Base-by-base conservation (phyloP, 345 rosid species). In the Capsella bursapastoris region DNA sequence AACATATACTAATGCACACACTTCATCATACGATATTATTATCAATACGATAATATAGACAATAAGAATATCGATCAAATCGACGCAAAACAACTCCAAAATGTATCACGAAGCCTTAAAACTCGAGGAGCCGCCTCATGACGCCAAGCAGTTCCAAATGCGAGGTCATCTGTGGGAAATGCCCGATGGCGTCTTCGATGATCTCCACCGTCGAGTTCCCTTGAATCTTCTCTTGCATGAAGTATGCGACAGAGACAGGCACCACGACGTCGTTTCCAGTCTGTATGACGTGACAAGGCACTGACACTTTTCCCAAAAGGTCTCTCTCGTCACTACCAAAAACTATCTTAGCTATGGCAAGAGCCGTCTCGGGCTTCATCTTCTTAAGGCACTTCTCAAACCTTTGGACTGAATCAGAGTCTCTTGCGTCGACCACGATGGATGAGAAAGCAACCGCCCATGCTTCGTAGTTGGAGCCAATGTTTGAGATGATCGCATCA, bases 151-250 rank as follows among this genome's bases (percentile, higher is more conserved):
- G 79, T 56, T 84, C 81, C 6, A 65, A 31, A 66, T 77, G 91
- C 9, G 89, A 89, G 4, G 95, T 91, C 52, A 89, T 71, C n/a
- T 91, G 97, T 2, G 97, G 97, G 45, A 81, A 86, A 74, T 91
- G 97, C 1, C 97, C 95, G 4, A 64, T 22, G 7, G 77, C 64
- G 1, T 89, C 79, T 16, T 72, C 70, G 0, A 91, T 73, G 2
- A 85, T 80, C 50, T 86, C 91, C 64, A 91, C 88, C 8, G 88
- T 85, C 1, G 90, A 66, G 59, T 80, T 70, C 40, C 85, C 92
- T 47, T 74, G 71, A 62, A 89, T 84, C 76, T 80, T 91, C 76
- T 87, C 81, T 32, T 82, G 83, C 88, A 89, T 87, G 86, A 79
- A 89, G 67, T 81, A 76, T 0, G 84, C 93, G 6, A 90, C 91